Base-by-base conservation (phyloP, 192 early-diverging fungal species). In the Coemansia reversa region DNA sequence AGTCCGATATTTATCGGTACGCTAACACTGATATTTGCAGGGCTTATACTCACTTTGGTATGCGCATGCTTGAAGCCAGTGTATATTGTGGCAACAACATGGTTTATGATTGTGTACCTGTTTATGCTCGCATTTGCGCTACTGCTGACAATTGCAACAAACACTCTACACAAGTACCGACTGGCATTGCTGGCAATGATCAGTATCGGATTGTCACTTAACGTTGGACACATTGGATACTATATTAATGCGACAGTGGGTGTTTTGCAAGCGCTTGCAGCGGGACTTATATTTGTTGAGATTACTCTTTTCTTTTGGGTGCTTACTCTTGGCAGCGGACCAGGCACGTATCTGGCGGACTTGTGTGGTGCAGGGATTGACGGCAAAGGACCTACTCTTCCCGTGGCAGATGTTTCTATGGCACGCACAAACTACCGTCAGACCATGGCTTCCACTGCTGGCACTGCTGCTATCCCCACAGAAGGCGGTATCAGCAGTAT, bases 231-330 rank as follows among this genome's bases (percentile, higher is more conserved):
- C 22, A 80, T 84, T 19, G 74, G 69, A 4, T 72, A 69, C 61
- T 76, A 84, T 65, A 84, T 84, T 42, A 79, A 84, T 64, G 72
- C 76, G 6, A 52, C 24, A 1, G 59, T 75, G 23, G 72, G 69
- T 14, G 63, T 55, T n/a, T 53, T 75, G 55, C 82, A 84, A 59
- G 74, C 76, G 20, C 71, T 79, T 67, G 69, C 74, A 1, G 82
- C 77, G 23, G 78, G 82, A 9, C 70, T 80, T 24, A 84, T 84
- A 18, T 80, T 83, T 55, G 78, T 73, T 7, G 67, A 75, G 18
- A 76, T 80, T 45, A 72, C 70, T 79, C 49, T 79, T 67, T 85
- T 89, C 63, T 70, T 88, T 27, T 92, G 88, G 90, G 74, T 90
- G 25, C 67, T 88, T 23, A 77, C 82, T n/a, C 85, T 91, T 52